Evolutionary conservation across 2,329 filamentous ascomycete genomes (phyloP), one percentile per base, ranked within the genome.

Genomic region (Diaporthe sp.): DNA sequence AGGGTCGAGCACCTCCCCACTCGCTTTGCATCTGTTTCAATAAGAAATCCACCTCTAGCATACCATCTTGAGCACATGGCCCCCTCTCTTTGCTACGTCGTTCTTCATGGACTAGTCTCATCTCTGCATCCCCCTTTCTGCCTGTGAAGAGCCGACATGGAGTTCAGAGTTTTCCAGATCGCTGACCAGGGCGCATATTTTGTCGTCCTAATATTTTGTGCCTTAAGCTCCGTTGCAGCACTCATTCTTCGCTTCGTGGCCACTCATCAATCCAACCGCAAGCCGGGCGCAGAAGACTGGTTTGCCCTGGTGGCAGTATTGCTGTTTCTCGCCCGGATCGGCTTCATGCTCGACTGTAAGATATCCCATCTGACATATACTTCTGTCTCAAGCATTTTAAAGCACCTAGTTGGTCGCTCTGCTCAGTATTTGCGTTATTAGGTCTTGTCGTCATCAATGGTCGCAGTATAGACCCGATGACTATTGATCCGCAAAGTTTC

Each of bases 321-420:
- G 30, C 12, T 67, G 1, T 38, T 35, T 38, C 28, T 50, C 12
- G 42, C 45, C 12, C 42, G 45, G 1, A 12, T 38, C 13, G 60
- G 60, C 2, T 6, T 50, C 19, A 35, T 50, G 42, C 30, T 50
- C 2, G 12, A 67, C 15, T 67, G 42, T 67, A 67, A 9, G 61
- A 10, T 19, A 17, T 45, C 42, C 9, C n/a, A 2, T 10, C 7
- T 35, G 5, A 2, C 10, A 13, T 1, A 50, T 1, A 15, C 1
- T 28, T 8, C 17, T 38, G 0, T 15, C 1, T 25, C 1, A 33
- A 0, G 1, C 10, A 22, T 33, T 1, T 25, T 6, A 28, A 1
- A 50, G 3, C 28, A 33, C 13, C 0, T 25, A 25, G 0, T 22
- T 47, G 40, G 9, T 19, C n/a, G 17, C 25, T 6, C 10, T 22